These are phyloP conservation scores for Cytospora paraplurivora DNA, from an alignment of 2,329 filamentous ascomycete species.

Conservation along the genomic window DNA sequence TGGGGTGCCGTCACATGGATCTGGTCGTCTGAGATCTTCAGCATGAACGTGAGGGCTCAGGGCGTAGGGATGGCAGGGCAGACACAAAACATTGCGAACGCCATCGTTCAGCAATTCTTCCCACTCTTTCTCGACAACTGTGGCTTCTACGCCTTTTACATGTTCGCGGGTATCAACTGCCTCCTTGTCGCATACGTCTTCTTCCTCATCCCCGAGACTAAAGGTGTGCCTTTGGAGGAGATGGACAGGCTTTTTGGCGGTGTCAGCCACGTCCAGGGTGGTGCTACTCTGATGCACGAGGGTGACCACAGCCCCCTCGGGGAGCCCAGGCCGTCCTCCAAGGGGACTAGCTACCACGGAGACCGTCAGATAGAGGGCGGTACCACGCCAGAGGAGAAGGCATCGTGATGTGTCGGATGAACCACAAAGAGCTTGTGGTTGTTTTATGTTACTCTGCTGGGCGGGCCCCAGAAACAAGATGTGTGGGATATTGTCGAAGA, in stretches of 20 bases:
- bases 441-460: neutral
- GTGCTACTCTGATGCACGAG: slow-evolving; percentile 36
- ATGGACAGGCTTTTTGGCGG: slow-evolving; percentile 42
- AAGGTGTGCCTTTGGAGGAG: slow-evolving; percentile 39
- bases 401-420: neutral
- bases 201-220: slow-evolving; percentile 41
- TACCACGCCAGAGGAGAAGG: slow-evolving; percentile 23
- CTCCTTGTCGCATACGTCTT: slow-evolving; percentile 35
- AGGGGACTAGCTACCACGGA: slow-evolving; percentile 11
- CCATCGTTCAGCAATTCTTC: slow-evolving; percentile 66
- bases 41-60: slow-evolving; percentile 68
- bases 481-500: neutral
- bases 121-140: slow-evolving; percentile 61
- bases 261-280: slow-evolving; percentile 42
- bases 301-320: slow-evolving; percentile 33
- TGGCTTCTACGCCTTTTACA: slow-evolving; percentile 44
- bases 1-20: slow-evolving; percentile 71
- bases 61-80: slow-evolving; percentile 65
- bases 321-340: slow-evolving; percentile 24
- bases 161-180: slow-evolving; percentile 28
- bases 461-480: neutral
- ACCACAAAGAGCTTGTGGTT: neutral
- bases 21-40: slow-evolving; percentile 67
- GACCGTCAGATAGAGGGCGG: slow-evolving; percentile 8
- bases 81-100: slow-evolving; percentile 63